Evolutionary conservation across 2,329 filamentous ascomycete genomes (phyloP).

Genomic region (Passalora sequoiae): DNA sequence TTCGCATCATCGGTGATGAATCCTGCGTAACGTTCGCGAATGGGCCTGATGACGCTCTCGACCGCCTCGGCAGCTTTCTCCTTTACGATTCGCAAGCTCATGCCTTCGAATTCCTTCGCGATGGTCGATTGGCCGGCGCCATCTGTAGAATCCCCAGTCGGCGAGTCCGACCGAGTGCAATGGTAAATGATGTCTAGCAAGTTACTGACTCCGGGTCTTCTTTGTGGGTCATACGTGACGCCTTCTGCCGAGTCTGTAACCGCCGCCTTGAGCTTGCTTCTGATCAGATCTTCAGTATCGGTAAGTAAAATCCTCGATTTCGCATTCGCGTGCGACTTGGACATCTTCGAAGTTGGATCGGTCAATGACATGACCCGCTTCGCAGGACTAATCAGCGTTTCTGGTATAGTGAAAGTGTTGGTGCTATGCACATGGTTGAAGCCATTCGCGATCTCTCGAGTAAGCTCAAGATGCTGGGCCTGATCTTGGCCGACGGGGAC

Average conservation of each 20-base stretch:
- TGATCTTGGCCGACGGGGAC: conserved; percentile 98
- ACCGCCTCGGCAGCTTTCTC: conserved; percentile 57
- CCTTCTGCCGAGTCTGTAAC: conserved; percentile 67
- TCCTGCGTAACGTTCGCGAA: conserved; percentile 54
- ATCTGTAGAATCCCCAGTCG: not conserved
- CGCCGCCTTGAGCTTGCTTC: conserved; percentile 64
- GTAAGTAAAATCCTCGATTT: conserved; percentile 79
- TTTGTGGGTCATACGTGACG: conserved; percentile 66
- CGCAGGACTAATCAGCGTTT: conserved; percentile 71
- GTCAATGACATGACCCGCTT: conserved; percentile 87
- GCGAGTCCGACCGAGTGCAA: conserved; percentile 28
- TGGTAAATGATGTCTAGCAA: conserved; percentile 74
- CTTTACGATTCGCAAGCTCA: conserved; percentile 59
- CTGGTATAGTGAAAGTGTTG: conserved; percentile 58
- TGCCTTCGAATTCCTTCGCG: conserved; percentile 40
- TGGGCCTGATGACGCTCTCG: conserved; percentile 47
- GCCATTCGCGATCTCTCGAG: conserved; percentile 74
- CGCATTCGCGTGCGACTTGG: conserved; percentile 71
- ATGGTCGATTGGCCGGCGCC: conserved; percentile 41
- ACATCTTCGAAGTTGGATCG: conserved; percentile 81
- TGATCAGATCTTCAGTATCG: conserved; percentile 60
- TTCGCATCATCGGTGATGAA: conserved; percentile 49
- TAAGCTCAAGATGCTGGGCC: conserved; percentile 87
- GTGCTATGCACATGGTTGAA: conserved; percentile 72
- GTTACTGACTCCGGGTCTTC: conserved; percentile 80